These are phyloP conservation scores for Alternaria angustiovoidea DNA, from an alignment of 2,329 filamentous ascomycete species.

Conservation along the genomic window DNA sequence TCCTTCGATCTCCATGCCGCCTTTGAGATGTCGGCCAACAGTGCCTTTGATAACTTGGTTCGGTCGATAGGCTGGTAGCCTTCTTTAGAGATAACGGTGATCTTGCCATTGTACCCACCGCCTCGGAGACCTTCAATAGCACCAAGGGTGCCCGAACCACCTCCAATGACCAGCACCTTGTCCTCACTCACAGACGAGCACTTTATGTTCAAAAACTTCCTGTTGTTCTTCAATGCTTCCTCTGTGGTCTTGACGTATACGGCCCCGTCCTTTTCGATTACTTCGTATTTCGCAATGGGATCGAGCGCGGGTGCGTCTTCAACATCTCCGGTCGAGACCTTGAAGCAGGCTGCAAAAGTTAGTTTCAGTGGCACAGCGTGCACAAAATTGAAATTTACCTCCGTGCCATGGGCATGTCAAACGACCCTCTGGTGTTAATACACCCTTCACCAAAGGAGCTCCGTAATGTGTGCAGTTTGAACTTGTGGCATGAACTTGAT, in stretches of 20 bases:
- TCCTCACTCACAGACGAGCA: conserved; percentile 67
- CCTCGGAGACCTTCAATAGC: conserved; percentile 83
- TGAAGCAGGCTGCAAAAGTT: conserved; percentile 79
- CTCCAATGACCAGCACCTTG: conserved; percentile 76
- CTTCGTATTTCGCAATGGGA: conserved; percentile 80
- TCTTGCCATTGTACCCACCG: conserved; percentile 77
- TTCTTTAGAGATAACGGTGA: conserved; percentile 86
- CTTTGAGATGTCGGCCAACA: conserved; percentile 82
- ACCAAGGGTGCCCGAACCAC: conserved; percentile 84
- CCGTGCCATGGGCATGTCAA: conserved; percentile 97
- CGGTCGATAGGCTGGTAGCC: conserved; percentile 89
- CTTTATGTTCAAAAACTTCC: conserved; percentile 76
- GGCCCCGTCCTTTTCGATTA: conserved; percentile 80
- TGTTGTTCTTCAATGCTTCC: conserved; percentile 76
- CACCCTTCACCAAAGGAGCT: conserved; percentile 85
- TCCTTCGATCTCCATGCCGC: conserved; percentile 77
- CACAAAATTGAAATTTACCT: conserved; percentile 59
- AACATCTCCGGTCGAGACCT: conserved; percentile 85
- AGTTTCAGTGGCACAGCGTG: conserved; percentile 3
- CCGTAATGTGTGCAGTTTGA: conserved; percentile 91
- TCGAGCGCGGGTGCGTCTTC: conserved; percentile 94
- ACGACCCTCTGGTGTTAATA: conserved; percentile 81
- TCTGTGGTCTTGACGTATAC: conserved; percentile 87
- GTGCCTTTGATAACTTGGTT: conserved; percentile 92
- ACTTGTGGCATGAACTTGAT: conserved; percentile 79